Base-by-base conservation (phyloP, 768 basidiomycete genomes). In the Tricholoma flavovirens region DNA sequence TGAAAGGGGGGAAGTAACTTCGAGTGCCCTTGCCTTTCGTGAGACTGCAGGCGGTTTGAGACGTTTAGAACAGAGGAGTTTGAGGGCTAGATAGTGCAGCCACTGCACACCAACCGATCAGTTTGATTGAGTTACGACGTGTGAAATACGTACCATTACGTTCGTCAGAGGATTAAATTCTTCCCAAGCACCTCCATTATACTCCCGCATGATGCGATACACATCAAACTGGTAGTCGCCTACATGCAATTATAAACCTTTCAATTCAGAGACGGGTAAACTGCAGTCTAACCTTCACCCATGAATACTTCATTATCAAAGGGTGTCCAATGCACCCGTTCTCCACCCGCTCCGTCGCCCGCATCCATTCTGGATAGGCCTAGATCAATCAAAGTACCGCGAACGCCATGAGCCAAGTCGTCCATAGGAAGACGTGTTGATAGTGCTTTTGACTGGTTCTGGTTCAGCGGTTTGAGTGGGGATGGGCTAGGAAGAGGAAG, bases 211-310 rank as follows among this genome's bases (percentile, higher is more conserved):
- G 72, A 87, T 81, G 42, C 96, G 83, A 65, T 99, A 99, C 4
- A 98, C 77, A 66, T 98, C 93, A 69, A 93, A 98, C 69, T 98
- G 97, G 64, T 91, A 90, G 67, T 93, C 91, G 9, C 93, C 88
- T 90, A 57, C 45, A 36, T 21, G 26, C 32, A 51, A 42, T 33
- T 4, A 49, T 61, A 14, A 51, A 35, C 19, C 14, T 30, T 8
- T 29, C n/a, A 56, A 36, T 19, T 38, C 46, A 26, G 9, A 14
- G 10, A 24, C 6, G 10, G 22, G 32, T 1, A 19, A 26, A 22
- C 21, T 40, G 35, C 26, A 15, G 19, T 56, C 70, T 64, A 64
- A 85, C 93, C 96, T 75, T 90, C 83, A 29, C 96, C 96, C 73
- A 92, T 87, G 63, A 98, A 98, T 21, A 94, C 80, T 62, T 93